phyloP scores from a whole-genome alignment of 192 early-diverging fungal species.

The Martensiomyces pterosporus region DNA sequence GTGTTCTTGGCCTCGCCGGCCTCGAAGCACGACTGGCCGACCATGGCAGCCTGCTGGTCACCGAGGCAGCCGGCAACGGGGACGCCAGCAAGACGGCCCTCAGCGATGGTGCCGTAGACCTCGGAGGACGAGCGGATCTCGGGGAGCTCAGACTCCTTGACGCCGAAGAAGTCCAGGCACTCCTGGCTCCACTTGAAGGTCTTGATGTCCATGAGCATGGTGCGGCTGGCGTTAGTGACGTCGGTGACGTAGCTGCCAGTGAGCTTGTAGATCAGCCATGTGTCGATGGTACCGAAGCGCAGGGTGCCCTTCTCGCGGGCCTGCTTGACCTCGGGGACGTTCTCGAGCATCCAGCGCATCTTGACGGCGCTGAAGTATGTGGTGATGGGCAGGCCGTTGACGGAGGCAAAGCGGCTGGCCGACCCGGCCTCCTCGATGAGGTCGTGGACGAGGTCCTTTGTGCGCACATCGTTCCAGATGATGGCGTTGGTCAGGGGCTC shows the following conservation, averaged over 20 bases:
- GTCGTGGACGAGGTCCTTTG: constrained; percentile 63
- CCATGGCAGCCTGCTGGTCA: constrained; percentile 92
- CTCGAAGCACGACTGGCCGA: constrained; percentile 90
- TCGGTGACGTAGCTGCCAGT: constrained; percentile 89
- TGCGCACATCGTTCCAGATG: constrained; percentile 89
- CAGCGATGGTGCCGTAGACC: constrained; percentile 61
- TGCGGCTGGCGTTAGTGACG: constrained; percentile 90
- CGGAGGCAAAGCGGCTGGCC: constrained; percentile 47
- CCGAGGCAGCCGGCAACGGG: constrained; percentile 87
- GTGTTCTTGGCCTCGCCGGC: constrained; percentile 92
- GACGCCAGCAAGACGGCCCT: constrained; percentile 62
- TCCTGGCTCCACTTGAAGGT: constrained; percentile 77
- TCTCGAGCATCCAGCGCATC: constrained; percentile 88
- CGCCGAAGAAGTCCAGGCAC: constrained; percentile 71
- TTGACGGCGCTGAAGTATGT: constrained; percentile 94
- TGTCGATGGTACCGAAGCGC: constrained; percentile 87
- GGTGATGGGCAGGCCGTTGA: constrained; percentile 83
- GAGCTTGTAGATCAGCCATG: constrained; percentile 92
- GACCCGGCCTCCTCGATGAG: constrained; percentile 57
- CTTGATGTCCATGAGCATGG: constrained; percentile 90
- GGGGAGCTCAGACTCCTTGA: constrained; percentile 63
- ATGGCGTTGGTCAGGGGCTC: constrained; percentile 78
- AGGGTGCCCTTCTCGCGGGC: constrained; percentile 70
- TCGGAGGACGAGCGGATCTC: constrained; percentile 79
- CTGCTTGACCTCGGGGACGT: constrained; percentile 64